Conservation (phyloP, 352 stramenopile species). For the Phytophthora macrochlamydospora region DNA sequence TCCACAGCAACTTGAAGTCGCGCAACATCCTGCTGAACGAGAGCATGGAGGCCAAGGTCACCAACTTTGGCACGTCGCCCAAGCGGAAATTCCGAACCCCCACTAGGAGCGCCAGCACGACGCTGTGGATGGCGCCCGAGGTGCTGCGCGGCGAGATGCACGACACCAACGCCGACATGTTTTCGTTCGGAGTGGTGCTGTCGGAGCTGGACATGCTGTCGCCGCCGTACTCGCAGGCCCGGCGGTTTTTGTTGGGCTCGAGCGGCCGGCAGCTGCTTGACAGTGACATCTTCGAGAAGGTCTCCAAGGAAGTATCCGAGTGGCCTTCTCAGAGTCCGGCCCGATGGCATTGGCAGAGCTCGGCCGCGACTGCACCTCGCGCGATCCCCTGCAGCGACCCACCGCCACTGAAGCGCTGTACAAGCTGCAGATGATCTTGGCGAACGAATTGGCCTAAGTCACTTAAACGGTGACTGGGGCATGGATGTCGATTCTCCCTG, state of each 20-base stretch:
- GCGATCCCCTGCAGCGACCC: conserved; percentile 33
- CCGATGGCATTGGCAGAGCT: conserved; percentile 30
- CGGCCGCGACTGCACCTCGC: conserved; percentile 24
- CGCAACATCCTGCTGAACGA: conserved; percentile 32
- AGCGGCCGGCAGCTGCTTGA: conserved; percentile 26
- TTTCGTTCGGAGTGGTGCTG: conserved; percentile 82
- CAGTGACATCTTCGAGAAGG: conserved; percentile 37
- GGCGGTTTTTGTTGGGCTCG: conserved; percentile 18
- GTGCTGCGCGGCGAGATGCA: conserved; percentile 79
- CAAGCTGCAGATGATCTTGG: conserved; percentile 38
- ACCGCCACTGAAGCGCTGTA: conserved; percentile 40
- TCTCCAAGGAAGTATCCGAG: conserved; percentile 35
- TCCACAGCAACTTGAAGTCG: conserved; percentile 42
- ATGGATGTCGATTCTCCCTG: background rate
- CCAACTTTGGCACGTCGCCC: conserved; percentile 41
- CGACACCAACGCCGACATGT: conserved; percentile 73
- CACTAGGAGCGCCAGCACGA: conserved; percentile 38
- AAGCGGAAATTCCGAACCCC: conserved; percentile 39
- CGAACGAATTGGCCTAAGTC: conserved; percentile 22
- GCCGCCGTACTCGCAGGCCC: conserved; percentile 29
- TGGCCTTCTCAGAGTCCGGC: conserved; percentile 29
- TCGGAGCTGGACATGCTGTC: conserved; percentile 63
- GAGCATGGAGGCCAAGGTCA: conserved; percentile 33
- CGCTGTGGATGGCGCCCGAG: conserved; percentile 80
- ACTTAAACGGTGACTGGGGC: background rate